Evolutionary conservation across 768 basidiomycete genomes (phyloP).

Genomic region (Hemileccinum rubropunctum): DNA sequence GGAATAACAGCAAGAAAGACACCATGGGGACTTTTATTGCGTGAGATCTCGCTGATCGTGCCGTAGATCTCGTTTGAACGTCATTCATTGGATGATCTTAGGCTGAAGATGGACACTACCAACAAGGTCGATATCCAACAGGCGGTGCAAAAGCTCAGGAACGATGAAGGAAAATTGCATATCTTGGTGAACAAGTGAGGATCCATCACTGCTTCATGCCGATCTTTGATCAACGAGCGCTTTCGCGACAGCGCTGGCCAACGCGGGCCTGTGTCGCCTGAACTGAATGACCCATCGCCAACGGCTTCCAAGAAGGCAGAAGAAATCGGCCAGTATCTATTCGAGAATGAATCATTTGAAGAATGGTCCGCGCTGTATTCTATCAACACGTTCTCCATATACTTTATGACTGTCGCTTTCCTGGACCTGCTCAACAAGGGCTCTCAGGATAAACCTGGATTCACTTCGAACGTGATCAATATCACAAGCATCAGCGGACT

Average conservation of each 20-base stretch:
- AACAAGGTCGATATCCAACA: constrained; percentile 60
- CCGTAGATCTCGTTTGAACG: background rate
- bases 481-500: constrained; percentile 76
- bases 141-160: constrained; percentile 40
- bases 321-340: constrained; percentile 65
- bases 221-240: constrained; percentile 1
- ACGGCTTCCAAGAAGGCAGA: constrained; percentile 63
- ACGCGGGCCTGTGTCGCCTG: constrained; percentile 57
- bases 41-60: constrained; percentile 38
- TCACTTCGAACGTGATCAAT: constrained; percentile 69
- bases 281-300: constrained; percentile 53
- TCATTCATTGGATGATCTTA: constrained; percentile 20
- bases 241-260: constrained; percentile 64
- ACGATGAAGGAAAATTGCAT: constrained; percentile 64
- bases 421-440: constrained; percentile 73
- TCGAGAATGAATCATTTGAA: constrained; percentile 62
- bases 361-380: constrained; percentile 60
- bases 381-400: constrained; percentile 74
- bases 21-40: constrained; percentile 52
- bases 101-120: constrained; percentile 71
- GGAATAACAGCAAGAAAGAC: constrained; percentile 38
- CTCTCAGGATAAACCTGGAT: constrained; percentile 53
- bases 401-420: constrained; percentile 75
- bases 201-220: background rate
- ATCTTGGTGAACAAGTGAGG: constrained; percentile 80